These are phyloP conservation scores for Chlorella vulgaris DNA, from an alignment of 139 green algal genomes.

Conservation along the genomic window DNA sequence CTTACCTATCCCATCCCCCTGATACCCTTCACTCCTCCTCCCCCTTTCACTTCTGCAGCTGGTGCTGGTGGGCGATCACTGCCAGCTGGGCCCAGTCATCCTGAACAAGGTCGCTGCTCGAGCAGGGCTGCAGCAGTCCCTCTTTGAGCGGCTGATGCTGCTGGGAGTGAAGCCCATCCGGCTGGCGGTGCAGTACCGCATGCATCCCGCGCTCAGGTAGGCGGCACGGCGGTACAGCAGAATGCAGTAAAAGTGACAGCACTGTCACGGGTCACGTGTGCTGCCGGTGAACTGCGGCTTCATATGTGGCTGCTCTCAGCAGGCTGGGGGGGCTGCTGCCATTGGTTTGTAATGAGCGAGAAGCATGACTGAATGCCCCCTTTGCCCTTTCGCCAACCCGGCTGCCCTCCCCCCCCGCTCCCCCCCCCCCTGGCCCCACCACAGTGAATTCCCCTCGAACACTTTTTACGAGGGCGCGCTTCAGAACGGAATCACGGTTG, in stretches of 20 bases:
- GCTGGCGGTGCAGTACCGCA: constrained; percentile 94
- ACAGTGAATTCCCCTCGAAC: constrained; percentile 92
- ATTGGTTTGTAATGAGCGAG: too few relatives aligned
- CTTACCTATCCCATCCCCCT: too few relatives aligned
- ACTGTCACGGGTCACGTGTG: too few relatives aligned
- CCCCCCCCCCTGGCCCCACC: not conserved
- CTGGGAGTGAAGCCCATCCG: constrained; percentile 92
- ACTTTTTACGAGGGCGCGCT: constrained; percentile 98
- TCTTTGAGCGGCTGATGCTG: constrained; percentile 96
- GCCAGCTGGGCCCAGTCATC: constrained; percentile 95
- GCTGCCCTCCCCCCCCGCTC: not conserved
- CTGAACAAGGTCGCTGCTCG: constrained; percentile 81
- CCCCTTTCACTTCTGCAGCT: constrained; percentile 46
- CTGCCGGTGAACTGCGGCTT: too few relatives aligned
- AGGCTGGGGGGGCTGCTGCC: too few relatives aligned
- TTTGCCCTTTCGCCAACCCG: too few relatives aligned
- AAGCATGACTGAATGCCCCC: too few relatives aligned
- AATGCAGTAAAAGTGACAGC: too few relatives aligned
- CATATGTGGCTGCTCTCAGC: too few relatives aligned
- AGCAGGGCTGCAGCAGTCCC: constrained; percentile 86
- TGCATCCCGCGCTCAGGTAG: constrained; percentile 92
- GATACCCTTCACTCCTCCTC: not conserved
- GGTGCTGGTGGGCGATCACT: constrained; percentile 98
- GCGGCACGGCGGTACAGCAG: not conserved
- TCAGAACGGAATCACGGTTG: constrained; percentile 79